Evolutionary conservation across 208 protist genomes (phyloP).

Genomic region (Leishmania martiniquensis): DNA sequence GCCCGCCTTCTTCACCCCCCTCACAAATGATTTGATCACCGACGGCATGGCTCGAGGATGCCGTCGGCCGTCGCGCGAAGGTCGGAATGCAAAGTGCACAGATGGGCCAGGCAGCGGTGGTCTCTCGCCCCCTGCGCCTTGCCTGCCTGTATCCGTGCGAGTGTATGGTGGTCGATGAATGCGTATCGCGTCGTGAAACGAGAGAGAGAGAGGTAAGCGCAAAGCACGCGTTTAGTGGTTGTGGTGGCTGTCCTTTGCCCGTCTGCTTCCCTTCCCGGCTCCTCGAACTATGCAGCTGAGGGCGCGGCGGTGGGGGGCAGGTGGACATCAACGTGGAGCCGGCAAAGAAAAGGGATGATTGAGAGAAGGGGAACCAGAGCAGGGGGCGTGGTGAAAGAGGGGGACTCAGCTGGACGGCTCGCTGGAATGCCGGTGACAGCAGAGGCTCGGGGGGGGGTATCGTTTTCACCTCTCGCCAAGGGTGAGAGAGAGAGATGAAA

Average conservation of each 20-base stretch:
- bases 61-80: background rate
- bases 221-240: background rate
- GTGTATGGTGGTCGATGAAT: background rate
- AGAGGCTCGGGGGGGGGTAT: background rate
- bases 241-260: background rate
- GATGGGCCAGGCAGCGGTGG: background rate
- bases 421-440: background rate
- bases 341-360: slow-evolving; percentile 4
- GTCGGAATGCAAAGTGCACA: background rate
- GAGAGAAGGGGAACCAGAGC: background rate
- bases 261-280: background rate
- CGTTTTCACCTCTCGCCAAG: background rate
- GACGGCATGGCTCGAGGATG: slow-evolving; percentile 1
- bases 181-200: background rate
- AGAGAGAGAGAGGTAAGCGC: slow-evolving; percentile 9
- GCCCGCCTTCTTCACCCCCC: background rate
- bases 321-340: background rate
- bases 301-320: background rate
- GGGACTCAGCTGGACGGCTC: background rate
- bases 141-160: background rate
- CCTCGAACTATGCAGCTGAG: background rate
- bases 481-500: background rate
- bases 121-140: background rate
- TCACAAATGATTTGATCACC: background rate
- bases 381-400: background rate